phyloP scores from a whole-genome alignment of 208 protist species.

The Trichomonas vaginalis region DNA sequence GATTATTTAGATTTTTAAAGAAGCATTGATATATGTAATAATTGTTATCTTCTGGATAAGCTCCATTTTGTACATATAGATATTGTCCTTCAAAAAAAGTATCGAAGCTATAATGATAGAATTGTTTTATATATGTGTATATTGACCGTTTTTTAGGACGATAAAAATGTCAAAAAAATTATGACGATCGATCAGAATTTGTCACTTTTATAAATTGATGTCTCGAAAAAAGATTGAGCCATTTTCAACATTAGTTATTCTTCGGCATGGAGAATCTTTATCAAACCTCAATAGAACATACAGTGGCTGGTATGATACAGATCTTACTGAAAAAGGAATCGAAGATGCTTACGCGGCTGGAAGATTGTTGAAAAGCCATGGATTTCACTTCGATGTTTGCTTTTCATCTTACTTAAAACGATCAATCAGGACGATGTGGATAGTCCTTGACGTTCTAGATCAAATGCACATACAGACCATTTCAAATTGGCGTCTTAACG shows the following conservation, averaged over 20 bases:
- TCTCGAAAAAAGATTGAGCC: not conserved
- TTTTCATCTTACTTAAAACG: slow-evolving; percentile 50
- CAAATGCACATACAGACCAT: slow-evolving; percentile 38
- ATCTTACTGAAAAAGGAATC: slow-evolving; percentile 17
- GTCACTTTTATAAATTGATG: not conserved
- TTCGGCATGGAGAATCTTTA: slow-evolving; percentile 17
- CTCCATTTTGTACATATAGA: no score
- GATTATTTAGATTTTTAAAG: no score
- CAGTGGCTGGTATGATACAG: slow-evolving; percentile 25
- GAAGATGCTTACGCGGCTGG: slow-evolving; percentile 19
- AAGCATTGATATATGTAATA: no score
- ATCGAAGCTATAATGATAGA: no score
- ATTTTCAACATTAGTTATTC: not conserved
- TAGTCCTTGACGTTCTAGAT: slow-evolving; percentile 39
- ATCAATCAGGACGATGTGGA: slow-evolving; percentile 42
- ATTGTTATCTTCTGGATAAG: no score
- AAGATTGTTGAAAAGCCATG: slow-evolving; percentile 25
- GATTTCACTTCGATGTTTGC: slow-evolving; percentile 44
- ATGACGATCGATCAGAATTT: no score
- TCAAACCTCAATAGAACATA: slow-evolving; percentile 16
- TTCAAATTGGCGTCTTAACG: slow-evolving; percentile 49
- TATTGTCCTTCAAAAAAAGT: no score
- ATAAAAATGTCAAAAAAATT: no score
- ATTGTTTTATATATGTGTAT: no score
- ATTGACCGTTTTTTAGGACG: no score